Conservation (phyloP, 345 rosid genomes). For the Raphanus raphanistrum region DNA sequence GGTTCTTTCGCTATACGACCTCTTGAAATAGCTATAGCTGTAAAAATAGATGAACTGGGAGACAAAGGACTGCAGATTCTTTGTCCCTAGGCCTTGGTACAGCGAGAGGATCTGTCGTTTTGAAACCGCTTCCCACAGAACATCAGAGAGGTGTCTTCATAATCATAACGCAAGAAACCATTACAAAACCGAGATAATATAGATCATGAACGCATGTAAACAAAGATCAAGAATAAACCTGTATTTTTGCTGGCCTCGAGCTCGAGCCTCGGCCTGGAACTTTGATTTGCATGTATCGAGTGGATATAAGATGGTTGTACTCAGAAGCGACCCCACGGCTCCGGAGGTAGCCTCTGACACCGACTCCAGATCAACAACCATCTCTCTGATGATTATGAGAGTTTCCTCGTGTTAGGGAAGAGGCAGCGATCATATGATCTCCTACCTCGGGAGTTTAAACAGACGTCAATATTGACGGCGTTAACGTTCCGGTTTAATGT, state of each 20-base stretch:
- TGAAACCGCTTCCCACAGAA: slow-evolving; percentile 85
- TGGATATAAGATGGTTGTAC: slow-evolving; percentile 91
- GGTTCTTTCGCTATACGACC: slow-evolving; percentile 62
- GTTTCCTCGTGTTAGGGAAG: background rate
- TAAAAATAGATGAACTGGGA: slow-evolving; percentile 87
- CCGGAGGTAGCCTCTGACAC: slow-evolving; percentile 95
- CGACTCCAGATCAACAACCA: slow-evolving; percentile 74
- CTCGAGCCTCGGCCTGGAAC: slow-evolving; percentile 35
- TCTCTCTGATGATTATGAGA: slow-evolving; percentile 14
- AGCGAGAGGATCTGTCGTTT: slow-evolving; percentile 53
- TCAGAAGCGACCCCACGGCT: slow-evolving; percentile 87
- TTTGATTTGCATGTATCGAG: slow-evolving; percentile 52
- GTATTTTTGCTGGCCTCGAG: slow-evolving; percentile 62
- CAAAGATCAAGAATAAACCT: background rate
- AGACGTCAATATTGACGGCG: slow-evolving; percentile 14
- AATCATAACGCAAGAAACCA: slow-evolving; percentile 20
- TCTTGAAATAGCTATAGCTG: slow-evolving; percentile 83
- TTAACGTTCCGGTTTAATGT: background rate
- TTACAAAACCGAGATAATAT: background rate
- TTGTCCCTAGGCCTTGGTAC: slow-evolving; percentile 94
- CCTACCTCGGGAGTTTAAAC: slow-evolving; percentile 22
- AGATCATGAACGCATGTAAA: background rate
- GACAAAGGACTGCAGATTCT: slow-evolving; percentile 85
- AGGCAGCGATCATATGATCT: slow-evolving; percentile 12
- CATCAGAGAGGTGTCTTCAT: slow-evolving; percentile 78